Conservation (phyloP, 2,329 filamentous ascomycete genomes). For the Rhynchosporium secalis region DNA sequence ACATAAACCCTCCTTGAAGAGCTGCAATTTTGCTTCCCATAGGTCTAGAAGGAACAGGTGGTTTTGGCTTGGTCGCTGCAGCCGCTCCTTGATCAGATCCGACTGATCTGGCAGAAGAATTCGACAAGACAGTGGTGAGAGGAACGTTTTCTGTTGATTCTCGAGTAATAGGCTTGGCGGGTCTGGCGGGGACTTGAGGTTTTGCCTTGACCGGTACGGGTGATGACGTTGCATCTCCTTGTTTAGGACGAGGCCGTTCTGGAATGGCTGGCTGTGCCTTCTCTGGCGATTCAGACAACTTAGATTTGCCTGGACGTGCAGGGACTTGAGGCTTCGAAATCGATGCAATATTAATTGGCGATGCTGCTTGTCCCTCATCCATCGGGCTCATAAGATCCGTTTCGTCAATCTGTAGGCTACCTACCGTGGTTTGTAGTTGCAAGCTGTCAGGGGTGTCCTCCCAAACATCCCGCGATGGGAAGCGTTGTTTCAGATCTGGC, state of each 20-base stretch:
- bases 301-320: slow-evolving; percentile 48
- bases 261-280: slow-evolving; percentile 37
- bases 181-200: slow-evolving; percentile 61
- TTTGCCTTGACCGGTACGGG: slow-evolving; percentile 56
- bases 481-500: slow-evolving; percentile 65
- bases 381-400: slow-evolving; percentile 43
- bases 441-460: slow-evolving; percentile 88
- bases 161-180: slow-evolving; percentile 55
- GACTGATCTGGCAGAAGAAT: slow-evolving; percentile 39
- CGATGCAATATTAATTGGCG: slow-evolving; percentile 43
- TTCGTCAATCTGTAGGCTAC: slow-evolving; percentile 52
- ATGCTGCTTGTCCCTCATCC: slow-evolving; percentile 41
- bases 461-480: slow-evolving; percentile 92
- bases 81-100: slow-evolving; percentile 45
- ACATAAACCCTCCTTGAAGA: slow-evolving; percentile 88
- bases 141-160: slow-evolving; percentile 39
- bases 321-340: slow-evolving; percentile 62
- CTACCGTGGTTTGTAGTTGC: slow-evolving; percentile 74
- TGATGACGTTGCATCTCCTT: slow-evolving; percentile 25
- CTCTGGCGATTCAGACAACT: slow-evolving; percentile 34
- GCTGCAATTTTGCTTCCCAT: slow-evolving; percentile 85
- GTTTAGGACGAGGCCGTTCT: slow-evolving; percentile 31
- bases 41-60: slow-evolving; percentile 76
- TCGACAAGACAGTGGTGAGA: slow-evolving; percentile 31
- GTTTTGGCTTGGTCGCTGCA: slow-evolving; percentile 68